Base-by-base conservation (phyloP, 768 basidiomycete species). In the Dentipellis sp. region DNA sequence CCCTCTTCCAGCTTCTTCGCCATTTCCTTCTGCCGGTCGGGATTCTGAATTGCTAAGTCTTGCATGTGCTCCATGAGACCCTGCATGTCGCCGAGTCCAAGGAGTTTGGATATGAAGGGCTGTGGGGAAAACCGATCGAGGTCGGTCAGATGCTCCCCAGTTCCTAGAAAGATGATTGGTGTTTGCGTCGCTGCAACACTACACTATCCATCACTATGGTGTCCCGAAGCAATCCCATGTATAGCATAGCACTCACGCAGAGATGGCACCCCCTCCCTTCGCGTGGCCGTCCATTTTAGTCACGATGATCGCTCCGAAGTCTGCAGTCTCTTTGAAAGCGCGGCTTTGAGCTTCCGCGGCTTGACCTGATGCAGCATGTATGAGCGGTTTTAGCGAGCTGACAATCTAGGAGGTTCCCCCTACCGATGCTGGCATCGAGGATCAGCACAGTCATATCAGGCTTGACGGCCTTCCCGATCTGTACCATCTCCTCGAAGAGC, bases 251-350 rank as follows among this genome's bases (percentile, higher is more conserved):
- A 78, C 93, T 58, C 72, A 97, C 95, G 95, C 95, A 47, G 97
- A 99, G 58, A 99, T 98, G 34, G 97, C 97, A 21, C 97, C 97
- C 69, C 97, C 97, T 55, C 97, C 97, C 68, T 97, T 98, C 1
- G 97, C 97, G 65, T 99, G 97, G 4, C 97, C 97, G 64, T 99
- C 97, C 85, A 99, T 92, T 73, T 99, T 99, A 10, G 97, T 99
- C 14, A 99, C 97, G 58, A 99, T 97, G 62, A 99, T 99, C 2
- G 95, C 97, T 56, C 95, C 97, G 67, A 99, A 99, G 67, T 97
- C 84, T 19, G 94, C 91, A 58, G 88, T 92, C 59, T 98, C 95
- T 72, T 99, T 99, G 79, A 99, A 99, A 1, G 97, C 97, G 42
- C 83, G 82, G 68, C 88, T 89, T 66, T 99, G 97, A 5, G 91